These are phyloP conservation scores for Malus domestica DNA, from an alignment of 306 rosid species.

Conservation along the genomic window DNA sequence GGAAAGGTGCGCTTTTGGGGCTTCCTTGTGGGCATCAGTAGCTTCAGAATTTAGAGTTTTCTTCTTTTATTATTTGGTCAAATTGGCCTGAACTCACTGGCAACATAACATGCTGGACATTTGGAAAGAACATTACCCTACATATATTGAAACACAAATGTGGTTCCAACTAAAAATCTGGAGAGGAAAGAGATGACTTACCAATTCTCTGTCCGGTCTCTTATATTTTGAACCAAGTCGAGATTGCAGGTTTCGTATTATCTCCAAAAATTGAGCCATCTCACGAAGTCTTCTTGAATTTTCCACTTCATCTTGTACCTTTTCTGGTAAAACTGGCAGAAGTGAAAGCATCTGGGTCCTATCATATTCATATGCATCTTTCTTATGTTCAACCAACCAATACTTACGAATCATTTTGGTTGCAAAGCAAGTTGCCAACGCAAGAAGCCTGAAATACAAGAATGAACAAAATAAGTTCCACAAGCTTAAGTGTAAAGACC, in stretches of 20 bases:
- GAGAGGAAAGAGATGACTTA: constrained; percentile 28
- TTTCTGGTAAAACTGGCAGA: constrained; percentile 44
- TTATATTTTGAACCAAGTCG: constrained; percentile 61
- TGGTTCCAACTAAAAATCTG: constrained; percentile 1
- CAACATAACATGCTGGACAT: not conserved
- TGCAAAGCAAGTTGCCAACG: constrained; percentile 67
- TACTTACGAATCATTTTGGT: constrained; percentile 78
- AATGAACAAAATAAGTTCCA: constrained; percentile 16
- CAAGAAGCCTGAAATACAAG: constrained; percentile 65
- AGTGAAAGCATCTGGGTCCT: constrained; percentile 40
- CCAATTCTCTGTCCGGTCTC: constrained; percentile 70
- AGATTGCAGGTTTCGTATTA: constrained; percentile 70
- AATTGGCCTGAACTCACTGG: not conserved
- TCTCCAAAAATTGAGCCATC: constrained; percentile 92
- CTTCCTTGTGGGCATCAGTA: no score
- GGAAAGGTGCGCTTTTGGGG: no score
- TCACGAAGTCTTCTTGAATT: constrained; percentile 59
- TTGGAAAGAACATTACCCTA: no score
- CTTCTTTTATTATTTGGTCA: no score
- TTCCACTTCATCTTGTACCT: constrained; percentile 39
- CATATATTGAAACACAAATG: not conserved
- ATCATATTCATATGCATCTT: constrained; percentile 28
- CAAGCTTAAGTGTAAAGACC: not conserved
- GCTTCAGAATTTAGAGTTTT: no score
- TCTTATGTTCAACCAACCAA: constrained; percentile 58